These are phyloP conservation scores for Candida pseudoglaebosa DNA, from an alignment of 805 yeast genomes.

Conservation along the genomic window DNA sequence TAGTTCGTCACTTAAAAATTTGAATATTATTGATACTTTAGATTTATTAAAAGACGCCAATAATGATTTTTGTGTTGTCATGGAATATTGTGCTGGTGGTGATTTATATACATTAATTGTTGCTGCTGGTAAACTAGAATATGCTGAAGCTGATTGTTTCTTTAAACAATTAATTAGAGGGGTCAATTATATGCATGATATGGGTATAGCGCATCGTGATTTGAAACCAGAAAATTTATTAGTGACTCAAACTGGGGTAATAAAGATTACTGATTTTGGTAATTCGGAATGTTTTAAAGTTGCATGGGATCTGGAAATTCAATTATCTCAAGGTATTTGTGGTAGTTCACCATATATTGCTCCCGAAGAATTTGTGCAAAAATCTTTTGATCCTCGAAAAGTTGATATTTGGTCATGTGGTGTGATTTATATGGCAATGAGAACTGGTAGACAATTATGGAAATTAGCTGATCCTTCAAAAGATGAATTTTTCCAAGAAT, in stretches of 20 bases:
- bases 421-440: conserved; percentile 87
- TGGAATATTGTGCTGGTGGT: conserved; percentile 84
- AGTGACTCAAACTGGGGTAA: conserved; percentile 63
- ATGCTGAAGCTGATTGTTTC: conserved; percentile 84
- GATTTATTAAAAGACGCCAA: conserved; percentile 79
- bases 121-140: conserved; percentile 73
- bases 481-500: conserved; percentile 77
- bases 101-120: conserved; percentile 72
- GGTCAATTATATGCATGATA: conserved; percentile 81
- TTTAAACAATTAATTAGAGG: conserved; percentile 83
- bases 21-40: conserved; percentile 70
- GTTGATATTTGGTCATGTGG: conserved; percentile 94
- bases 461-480: conserved; percentile 66
- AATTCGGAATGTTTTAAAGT: conserved; percentile 76
- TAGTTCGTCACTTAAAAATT: conserved; percentile 71
- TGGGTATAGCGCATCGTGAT: conserved; percentile 89
- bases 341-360: conserved; percentile 91
- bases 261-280: conserved; percentile 88
- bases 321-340: conserved; percentile 69
- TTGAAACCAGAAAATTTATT: conserved; percentile 83
- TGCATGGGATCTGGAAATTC: conserved; percentile 79
- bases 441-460: conserved; percentile 95
- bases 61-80: conserved; percentile 79
- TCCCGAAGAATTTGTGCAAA: conserved; percentile 71
- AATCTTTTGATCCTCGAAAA: conserved; percentile 74